Evolutionary conservation across 2,329 filamentous ascomycete genomes (phyloP), one percentile per base, ranked within the genome.

Genomic region (Diaporthe sp.): DNA sequence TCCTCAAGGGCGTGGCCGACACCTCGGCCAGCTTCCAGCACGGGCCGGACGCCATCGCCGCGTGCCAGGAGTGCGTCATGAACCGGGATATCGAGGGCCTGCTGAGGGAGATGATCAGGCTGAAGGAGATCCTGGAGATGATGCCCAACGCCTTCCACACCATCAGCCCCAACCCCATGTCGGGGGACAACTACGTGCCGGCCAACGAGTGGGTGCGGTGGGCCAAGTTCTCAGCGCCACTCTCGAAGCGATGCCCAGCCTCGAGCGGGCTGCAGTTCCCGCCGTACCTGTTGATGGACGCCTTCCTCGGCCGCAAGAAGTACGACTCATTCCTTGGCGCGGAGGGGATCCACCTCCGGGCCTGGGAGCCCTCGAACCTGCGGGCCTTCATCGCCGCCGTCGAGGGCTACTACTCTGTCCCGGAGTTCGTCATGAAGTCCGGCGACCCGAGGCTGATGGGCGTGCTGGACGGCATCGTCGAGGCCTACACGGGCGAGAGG

Each of bases 101-200:
- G 0, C 80, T 89, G 5, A 83, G 84, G 4, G 86, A 88, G 70
- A 84, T 89, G 82, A 83, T 89, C 61, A 82, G 85, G 4, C 81
- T 89, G 0, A 89, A 89, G 74, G 87, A 88, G 72, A 87, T 89
- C 3, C 82, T 89, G 6, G 87, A 89, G 74, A 82, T 85, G 53
- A 87, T 89, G 83, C 86, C 87, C 1, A 87, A 87, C 65, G 87
- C 87, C 15, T 89, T 90, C 70, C 88, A 89, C 77, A 85, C 86
- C 72, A 89, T 90, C 75, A 87, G 86, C 0, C 83, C 87, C 0
- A 89, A 89, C 75, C 87, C 87, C 5, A 88, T 84, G 73, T 86
- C 86, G 0, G 87, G 86, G 0, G 86, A 88, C 9, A 88, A 88
- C 76, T 88, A 86, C 71, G 86, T 88, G 0, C 85, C 86, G 0